Evolutionary conservation across 2,329 filamentous ascomycete species (phyloP).

Genomic region (Epichloe sylvatica): DNA sequence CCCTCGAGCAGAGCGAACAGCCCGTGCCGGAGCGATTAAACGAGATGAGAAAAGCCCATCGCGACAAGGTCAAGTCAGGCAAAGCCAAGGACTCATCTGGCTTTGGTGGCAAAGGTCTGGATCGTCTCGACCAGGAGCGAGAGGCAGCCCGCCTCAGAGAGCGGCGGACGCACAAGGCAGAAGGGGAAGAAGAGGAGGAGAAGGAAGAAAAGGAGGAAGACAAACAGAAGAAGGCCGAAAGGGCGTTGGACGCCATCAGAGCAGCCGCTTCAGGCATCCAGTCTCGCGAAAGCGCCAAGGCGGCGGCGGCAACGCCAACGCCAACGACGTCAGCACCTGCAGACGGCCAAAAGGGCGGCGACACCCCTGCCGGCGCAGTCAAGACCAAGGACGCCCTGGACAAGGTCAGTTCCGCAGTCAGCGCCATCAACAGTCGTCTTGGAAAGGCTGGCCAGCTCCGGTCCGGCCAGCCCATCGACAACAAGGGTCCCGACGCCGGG

Average conservation of each 20-base stretch:
- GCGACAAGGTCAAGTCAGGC: slow-evolving; percentile 82
- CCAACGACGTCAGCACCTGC: slow-evolving; percentile 17
- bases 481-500: slow-evolving; percentile 93
- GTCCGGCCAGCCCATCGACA: slow-evolving; percentile 88
- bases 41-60: slow-evolving; percentile 58
- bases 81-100: slow-evolving; percentile 82
- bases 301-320: slow-evolving; percentile 11
- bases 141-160: slow-evolving; percentile 77
- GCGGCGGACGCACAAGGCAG: slow-evolving; percentile 78
- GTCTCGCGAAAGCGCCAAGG: slow-evolving; percentile 35
- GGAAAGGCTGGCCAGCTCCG: slow-evolving; percentile 82
- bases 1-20: slow-evolving; percentile 82
- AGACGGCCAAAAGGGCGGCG: slow-evolving; percentile 24
- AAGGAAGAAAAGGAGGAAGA: slow-evolving; percentile 68
- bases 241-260: slow-evolving; percentile 50
- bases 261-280: slow-evolving; percentile 45
- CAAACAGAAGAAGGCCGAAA: slow-evolving; percentile 57
- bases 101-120: slow-evolving; percentile 89
- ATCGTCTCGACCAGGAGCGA: slow-evolving; percentile 80
- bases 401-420: slow-evolving; percentile 80
- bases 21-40: slow-evolving; percentile 57
- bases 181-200: slow-evolving; percentile 68
- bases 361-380: slow-evolving; percentile 41
- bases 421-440: slow-evolving; percentile 78
- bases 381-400: slow-evolving; percentile 60